Percentiles rank a stretch among this genome's conserved stretches.
Evolutionary conservation across 345 rosid genomes (phyloP).

Genomic region (Eucalyptus curtisii): DNA sequence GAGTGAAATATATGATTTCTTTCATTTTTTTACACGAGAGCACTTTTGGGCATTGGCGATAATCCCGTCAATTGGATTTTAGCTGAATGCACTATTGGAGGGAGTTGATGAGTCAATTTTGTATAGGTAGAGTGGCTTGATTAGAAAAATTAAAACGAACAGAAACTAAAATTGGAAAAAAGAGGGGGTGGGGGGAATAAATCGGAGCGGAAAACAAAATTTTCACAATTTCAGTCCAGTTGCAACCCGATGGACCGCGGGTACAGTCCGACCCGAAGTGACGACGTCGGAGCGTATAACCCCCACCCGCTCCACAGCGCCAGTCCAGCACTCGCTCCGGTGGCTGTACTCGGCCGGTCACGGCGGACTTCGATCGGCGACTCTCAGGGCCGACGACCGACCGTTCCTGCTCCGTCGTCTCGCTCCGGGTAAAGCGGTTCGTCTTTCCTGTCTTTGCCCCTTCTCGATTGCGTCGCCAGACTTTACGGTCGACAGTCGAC

Average conservation of each 20-base stretch:
- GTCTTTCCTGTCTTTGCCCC: background rate
- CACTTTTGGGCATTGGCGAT: accelerated
- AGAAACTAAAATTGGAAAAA: background rate
- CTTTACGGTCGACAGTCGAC: background rate
- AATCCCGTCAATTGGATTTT: accelerated
- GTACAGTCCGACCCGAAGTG: background rate
- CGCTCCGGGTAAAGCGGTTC: background rate
- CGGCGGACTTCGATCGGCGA: background rate
- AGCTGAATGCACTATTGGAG: background rate
- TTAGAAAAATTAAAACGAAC: background rate
- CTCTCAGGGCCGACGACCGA: background rate
- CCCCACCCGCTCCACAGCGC: background rate
- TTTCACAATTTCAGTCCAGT: background rate
- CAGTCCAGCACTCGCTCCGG: background rate
- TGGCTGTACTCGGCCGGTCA: background rate
- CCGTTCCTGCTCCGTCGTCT: background rate
- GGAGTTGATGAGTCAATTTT: background rate
- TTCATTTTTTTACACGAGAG: accelerated
- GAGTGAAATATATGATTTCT: accelerated
- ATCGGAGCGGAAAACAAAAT: background rate
- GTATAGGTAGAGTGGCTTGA: background rate
- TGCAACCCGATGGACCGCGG: background rate
- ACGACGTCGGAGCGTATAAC: background rate
- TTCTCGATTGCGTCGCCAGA: background rate
- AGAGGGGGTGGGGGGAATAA: accelerated